Conservation (phyloP, 192 early-diverging fungal genomes). For the Gaertneriomyces semiglobifer region DNA sequence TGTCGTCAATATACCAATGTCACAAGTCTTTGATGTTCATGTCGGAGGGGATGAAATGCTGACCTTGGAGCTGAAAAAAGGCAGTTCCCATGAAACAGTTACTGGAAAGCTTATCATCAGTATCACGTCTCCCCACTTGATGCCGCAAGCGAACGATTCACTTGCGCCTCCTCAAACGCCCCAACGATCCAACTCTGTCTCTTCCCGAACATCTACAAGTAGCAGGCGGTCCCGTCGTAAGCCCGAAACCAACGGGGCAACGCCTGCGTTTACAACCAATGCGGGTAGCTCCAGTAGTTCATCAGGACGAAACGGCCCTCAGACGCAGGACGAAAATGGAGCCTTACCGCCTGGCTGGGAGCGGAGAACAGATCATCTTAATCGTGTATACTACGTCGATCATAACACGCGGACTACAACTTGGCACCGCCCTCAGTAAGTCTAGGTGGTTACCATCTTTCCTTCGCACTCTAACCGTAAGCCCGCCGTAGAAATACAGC, state of each 20-base stretch:
- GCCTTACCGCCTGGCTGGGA: constrained; percentile 78
- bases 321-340: constrained; percentile 54
- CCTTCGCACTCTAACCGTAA: not conserved
- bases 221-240: too few species aligned
- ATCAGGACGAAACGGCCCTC: constrained; percentile 7
- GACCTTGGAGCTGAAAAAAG: constrained; percentile 86
- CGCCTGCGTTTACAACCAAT: constrained; percentile 20
- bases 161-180: constrained; percentile 1
- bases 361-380: constrained; percentile 86
- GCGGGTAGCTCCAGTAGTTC: constrained; percentile 19
- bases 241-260: not conserved
- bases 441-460: not conserved
- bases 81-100: constrained; percentile 75
- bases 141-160: constrained; percentile 29
- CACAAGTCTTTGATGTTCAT: constrained; percentile 75
- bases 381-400: constrained; percentile 96
- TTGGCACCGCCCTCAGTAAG: constrained; percentile 68
- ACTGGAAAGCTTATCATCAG: constrained; percentile 82
- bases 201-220: not conserved
- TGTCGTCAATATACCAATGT: constrained; percentile 81
- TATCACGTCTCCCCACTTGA: constrained; percentile 47
- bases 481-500: constrained; percentile 2
- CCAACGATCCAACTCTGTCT: constrained; percentile 6
- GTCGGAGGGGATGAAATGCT: constrained; percentile 79
- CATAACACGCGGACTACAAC: constrained; percentile 96